Percentiles rank a stretch among this genome's conserved stretches.
Conservation (phyloP, 2,329 filamentous ascomycete species). For the Blumeria graminis region DNA sequence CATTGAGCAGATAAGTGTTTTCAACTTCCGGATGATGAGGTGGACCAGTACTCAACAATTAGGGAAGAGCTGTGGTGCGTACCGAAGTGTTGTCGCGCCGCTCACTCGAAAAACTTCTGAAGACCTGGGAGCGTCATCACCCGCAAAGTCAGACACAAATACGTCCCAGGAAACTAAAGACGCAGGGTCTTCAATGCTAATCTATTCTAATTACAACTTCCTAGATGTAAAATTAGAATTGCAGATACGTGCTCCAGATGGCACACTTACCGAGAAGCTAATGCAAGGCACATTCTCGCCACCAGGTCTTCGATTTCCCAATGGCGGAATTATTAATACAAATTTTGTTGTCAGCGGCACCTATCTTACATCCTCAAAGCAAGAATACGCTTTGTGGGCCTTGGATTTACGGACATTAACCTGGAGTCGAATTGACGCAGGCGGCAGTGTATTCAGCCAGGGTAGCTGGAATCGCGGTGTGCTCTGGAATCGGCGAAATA, state of each 20-base stretch:
- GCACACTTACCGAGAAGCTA: constrained; percentile 58
- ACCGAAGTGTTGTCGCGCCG: constrained; percentile 82
- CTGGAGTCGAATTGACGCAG: constrained; percentile 90
- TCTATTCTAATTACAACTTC: constrained; percentile 99
- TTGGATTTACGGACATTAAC: constrained; percentile 68
- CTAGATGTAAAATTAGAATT: constrained; percentile 89
- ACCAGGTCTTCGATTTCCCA: constrained; percentile 81
- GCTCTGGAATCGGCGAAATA: constrained; percentile 78
- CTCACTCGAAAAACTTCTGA: constrained; percentile 40
- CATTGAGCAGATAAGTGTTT: constrained; percentile 95
- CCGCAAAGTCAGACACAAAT: constrained; percentile 16
- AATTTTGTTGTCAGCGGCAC: constrained; percentile 96
- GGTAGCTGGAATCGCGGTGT: constrained; percentile 96
- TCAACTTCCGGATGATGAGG: constrained; percentile 82
- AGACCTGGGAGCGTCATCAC: constrained; percentile 35
- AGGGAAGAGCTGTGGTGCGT: constrained; percentile 84
- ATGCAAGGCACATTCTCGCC: constrained; percentile 78
- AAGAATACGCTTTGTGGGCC: constrained; percentile 94
- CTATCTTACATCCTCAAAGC: constrained; percentile 90
- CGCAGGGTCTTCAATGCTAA: constrained; percentile 54
- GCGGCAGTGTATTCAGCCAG: constrained; percentile 80
- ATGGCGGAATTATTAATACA: constrained; percentile 82
- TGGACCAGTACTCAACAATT: constrained; percentile 80
- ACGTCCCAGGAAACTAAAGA: constrained; percentile 29
- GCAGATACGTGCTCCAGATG: constrained; percentile 67